phyloP scores from a whole-genome alignment of 805 yeast genomes.

The Ogataea pini region DNA sequence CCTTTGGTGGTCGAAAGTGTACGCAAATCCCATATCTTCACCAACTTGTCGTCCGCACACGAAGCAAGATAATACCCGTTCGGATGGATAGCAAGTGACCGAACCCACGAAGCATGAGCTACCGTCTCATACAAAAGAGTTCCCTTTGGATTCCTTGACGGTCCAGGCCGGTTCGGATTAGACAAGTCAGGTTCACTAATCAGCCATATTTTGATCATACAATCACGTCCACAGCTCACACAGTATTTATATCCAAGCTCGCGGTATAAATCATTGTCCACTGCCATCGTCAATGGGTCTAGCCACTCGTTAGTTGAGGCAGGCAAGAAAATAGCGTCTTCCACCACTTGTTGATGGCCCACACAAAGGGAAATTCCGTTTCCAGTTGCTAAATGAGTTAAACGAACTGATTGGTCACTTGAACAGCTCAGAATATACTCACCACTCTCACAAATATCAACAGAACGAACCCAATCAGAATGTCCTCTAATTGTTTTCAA shows the following conservation, averaged over 20 bases:
- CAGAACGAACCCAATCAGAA: constrained; percentile 81
- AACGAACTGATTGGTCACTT: constrained; percentile 71
- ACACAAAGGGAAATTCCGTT: constrained; percentile 64
- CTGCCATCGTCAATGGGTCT: constrained; percentile 41
- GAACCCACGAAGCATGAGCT: constrained; percentile 90
- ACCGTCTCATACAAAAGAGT: constrained; percentile 53
- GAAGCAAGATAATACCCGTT: constrained; percentile 68
- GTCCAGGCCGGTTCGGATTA: constrained; percentile 41
- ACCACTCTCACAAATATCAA: constrained; percentile 52
- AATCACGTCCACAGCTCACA: constrained; percentile 80
- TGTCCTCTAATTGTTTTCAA: constrained; percentile 71
- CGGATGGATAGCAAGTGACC: constrained; percentile 69
- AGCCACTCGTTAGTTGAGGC: constrained; percentile 45
- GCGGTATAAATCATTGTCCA: constrained; percentile 29
- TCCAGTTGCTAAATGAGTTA: constrained; percentile 65
- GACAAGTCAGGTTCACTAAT: constrained; percentile 65
- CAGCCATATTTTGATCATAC: constrained; percentile 71
- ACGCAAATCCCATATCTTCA: constrained; percentile 76
- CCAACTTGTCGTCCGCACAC: constrained; percentile 76
- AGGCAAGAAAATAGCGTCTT: constrained; percentile 70
- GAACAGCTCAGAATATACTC: constrained; percentile 72
- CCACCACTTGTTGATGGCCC: constrained; percentile 86
- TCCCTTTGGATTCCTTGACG: constrained; percentile 62
- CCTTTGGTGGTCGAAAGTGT: constrained; percentile 24
- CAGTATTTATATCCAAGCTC: constrained; percentile 67